These are phyloP conservation scores for Clonostachys solani DNA, from an alignment of 2,329 filamentous ascomycete species.

Conservation along the genomic window DNA sequence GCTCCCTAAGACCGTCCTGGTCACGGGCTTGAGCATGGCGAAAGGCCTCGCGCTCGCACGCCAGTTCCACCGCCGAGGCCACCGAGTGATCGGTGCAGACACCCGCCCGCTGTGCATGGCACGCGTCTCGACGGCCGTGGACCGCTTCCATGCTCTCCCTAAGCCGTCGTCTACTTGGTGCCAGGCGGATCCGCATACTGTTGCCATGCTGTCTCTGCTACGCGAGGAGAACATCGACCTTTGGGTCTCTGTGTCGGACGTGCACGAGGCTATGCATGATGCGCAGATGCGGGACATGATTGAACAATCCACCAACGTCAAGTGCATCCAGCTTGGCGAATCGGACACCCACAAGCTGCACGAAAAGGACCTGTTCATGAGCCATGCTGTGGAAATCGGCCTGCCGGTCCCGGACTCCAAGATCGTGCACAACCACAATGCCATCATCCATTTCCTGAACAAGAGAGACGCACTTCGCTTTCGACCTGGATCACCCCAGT, in stretches of 20 bases:
- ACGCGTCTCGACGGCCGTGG: slow-evolving; percentile 52
- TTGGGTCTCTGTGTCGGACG: slow-evolving; percentile 73
- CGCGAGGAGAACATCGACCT: slow-evolving; percentile 57
- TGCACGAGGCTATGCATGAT: slow-evolving; percentile 62
- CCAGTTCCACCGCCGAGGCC: slow-evolving; percentile 57
- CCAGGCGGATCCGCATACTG: slow-evolving; percentile 45
- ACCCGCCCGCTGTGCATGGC: slow-evolving; percentile 49
- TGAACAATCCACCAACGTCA: slow-evolving; percentile 52
- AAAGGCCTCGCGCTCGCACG: slow-evolving; percentile 67
- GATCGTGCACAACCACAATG: slow-evolving; percentile 45
- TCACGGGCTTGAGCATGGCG: slow-evolving; percentile 70
- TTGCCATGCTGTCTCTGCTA: slow-evolving; percentile 54
- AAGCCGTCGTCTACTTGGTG: slow-evolving; percentile 9
- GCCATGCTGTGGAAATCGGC: slow-evolving; percentile 47
- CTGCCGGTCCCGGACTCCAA: slow-evolving; percentile 49
- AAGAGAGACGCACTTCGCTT: slow-evolving; percentile 10
- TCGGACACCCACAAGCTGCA: slow-evolving; percentile 54
- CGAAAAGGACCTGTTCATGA: slow-evolving; percentile 62
- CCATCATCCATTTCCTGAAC: slow-evolving; percentile 48
- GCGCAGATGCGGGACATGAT: slow-evolving; percentile 59
- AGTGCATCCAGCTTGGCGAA: slow-evolving; percentile 59
- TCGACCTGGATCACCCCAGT: slow-evolving; percentile 30
- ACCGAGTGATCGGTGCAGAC: slow-evolving; percentile 70
- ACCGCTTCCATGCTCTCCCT: slow-evolving; percentile 45
- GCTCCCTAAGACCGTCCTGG: slow-evolving; percentile 48